Percentiles rank a stretch among this genome's conserved stretches.
Evolutionary conservation across 2,329 filamentous ascomycete species (phyloP).

Genomic region (Pseudogymnoascus sp.): DNA sequence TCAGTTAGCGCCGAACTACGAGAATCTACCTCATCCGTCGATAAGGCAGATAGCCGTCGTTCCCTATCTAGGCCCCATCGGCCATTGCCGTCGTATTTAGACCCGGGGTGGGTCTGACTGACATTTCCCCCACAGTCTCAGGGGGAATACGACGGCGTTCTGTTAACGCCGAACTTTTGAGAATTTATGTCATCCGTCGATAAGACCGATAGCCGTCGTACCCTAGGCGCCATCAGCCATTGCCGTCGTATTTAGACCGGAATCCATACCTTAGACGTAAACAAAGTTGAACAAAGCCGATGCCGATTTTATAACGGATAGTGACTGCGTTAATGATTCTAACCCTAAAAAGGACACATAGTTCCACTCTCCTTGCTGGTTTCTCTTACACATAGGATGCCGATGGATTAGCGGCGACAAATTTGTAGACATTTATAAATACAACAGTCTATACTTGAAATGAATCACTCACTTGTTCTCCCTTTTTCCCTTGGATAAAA

Average conservation of each 20-base stretch:
- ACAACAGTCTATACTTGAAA: slow-evolving; percentile 9
- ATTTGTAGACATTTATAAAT: background rate
- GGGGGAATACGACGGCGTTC: background rate
- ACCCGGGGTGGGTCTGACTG: background rate
- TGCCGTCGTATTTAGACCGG: background rate
- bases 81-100: background rate
- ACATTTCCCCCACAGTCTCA: background rate
- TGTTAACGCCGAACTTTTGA: background rate
- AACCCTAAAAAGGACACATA: background rate
- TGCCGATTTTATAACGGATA: background rate
- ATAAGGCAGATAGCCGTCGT: background rate
- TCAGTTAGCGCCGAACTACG: background rate
- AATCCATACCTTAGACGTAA: background rate
- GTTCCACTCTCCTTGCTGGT: background rate
- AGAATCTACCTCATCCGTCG: no score
- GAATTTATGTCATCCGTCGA: background rate
- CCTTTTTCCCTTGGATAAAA: background rate
- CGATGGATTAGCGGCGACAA: background rate
- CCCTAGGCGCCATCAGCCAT: background rate
- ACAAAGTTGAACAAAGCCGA: background rate
- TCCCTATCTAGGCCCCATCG: background rate
- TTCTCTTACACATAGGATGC: background rate
- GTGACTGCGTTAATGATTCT: background rate
- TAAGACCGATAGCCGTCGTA: background rate
- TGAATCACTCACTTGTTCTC: background rate